Evolutionary conservation across 2,329 filamentous ascomycete genomes (phyloP), one percentile per base, ranked within the genome.

Genomic region (Catunica adiposa): DNA sequence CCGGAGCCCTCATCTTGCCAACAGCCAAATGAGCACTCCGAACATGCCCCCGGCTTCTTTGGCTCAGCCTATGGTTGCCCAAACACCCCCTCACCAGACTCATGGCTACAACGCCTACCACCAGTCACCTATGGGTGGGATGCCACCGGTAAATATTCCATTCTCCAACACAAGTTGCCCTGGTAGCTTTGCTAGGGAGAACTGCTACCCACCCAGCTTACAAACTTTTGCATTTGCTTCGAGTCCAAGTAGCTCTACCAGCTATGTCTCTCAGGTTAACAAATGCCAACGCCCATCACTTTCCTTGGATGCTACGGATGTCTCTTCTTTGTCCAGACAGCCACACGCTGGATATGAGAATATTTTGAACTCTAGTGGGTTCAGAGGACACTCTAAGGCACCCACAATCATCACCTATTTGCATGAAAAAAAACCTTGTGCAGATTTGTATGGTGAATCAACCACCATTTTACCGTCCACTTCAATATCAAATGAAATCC

Each of bases 11-110:
- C 80, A 82, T 31, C 71, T 85, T 56, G 70, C 80, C 26, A 77
- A 77, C 56, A 80, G 81, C 37, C 76, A 84, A 62, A 82, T 83
- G 57, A 77, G 77, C 60, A 85, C 83, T 29, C 82, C 86, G 60
- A 80, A 84, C 71, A 82, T 82, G 81, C 77, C 66, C 56, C 72
- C 75, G 44, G 77, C 76, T 52, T 75, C 74, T 60, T 78, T 78
- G 64, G 69, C 70, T 59, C 56, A 55, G 25, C 66, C 65, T 56
- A 82, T 88, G 67, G 76, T 84, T 51, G 84, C 86, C 69, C 75
- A 75, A 67, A 74, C 75, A 57, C 74, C 77, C 58, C 76, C 77
- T 46, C 76, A 78, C 60, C 40, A 44, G 20, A 44, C 40, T 44
- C 40, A 44, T n/a, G 48, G 48, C 15, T 51, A 51, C 40, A 44